These are phyloP conservation scores for Lactarius trivialis DNA, from an alignment of 768 basidiomycete genomes.

Conservation along the genomic window DNA sequence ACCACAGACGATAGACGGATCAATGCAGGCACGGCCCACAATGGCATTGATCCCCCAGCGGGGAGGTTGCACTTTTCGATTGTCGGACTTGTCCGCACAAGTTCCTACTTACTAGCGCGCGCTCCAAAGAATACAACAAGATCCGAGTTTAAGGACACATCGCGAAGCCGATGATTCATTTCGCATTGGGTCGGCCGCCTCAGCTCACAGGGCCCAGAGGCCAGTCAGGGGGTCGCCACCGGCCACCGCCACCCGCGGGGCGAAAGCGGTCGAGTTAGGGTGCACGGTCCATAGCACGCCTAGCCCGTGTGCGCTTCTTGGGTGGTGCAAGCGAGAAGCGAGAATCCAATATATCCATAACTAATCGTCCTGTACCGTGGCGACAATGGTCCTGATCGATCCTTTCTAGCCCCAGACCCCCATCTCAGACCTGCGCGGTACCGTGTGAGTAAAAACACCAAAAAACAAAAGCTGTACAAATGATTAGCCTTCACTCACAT, in stretches of 20 bases:
- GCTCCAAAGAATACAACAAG: neutral
- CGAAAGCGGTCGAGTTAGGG: neutral
- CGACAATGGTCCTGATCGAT: slow-evolving; percentile 11
- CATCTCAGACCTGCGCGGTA: neutral
- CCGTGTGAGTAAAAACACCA: neutral
- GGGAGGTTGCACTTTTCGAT: too few species aligned
- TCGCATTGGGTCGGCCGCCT: neutral
- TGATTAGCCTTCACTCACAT: neutral
- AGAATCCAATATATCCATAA: slow-evolving; percentile 14
- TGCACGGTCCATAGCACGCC: neutral
- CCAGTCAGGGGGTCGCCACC: neutral
- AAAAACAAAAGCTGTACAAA: slow-evolving; percentile 5
- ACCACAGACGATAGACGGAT: too few species aligned
- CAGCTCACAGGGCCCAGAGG: neutral
- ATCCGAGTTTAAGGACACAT: neutral
- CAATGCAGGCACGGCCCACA: neutral
- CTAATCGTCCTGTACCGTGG: neutral
- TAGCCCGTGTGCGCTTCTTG: neutral
- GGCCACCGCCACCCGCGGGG: slow-evolving; percentile 3
- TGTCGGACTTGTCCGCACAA: neutral
- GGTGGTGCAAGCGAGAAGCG: neutral
- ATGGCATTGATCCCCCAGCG: neutral
- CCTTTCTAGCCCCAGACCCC: neutral
- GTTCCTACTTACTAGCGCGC: slow-evolving; percentile 3
- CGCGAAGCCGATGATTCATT: too few species aligned